Conservation (phyloP, 83 land plant genomes). For the Thuja plicata region DNA sequence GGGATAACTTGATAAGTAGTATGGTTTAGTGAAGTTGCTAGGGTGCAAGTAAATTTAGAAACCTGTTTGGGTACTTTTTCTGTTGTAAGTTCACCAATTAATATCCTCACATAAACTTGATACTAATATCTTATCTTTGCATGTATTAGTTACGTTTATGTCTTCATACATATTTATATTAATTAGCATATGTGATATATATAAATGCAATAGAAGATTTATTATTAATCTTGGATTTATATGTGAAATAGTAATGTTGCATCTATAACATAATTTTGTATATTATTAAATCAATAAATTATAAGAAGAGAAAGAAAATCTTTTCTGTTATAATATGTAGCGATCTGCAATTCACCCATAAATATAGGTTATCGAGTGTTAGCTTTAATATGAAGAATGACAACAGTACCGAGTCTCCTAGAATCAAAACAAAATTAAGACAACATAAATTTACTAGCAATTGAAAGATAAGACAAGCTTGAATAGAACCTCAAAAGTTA, state of each 20-base stretch:
- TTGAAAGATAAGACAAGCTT: too few relatives aligned
- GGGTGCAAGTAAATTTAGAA: neutral
- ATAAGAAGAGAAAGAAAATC: too few relatives aligned
- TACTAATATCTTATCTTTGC: neutral
- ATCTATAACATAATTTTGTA: neutral
- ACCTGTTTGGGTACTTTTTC: neutral
- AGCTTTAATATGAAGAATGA: too few relatives aligned
- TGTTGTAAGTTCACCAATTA: neutral
- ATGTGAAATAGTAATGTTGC: too few relatives aligned
- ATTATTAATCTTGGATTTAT: neutral
- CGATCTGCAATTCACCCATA: neutral
- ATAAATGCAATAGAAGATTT: too few relatives aligned
- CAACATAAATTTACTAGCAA: too few relatives aligned
- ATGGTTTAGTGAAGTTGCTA: neutral
- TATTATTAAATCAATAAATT: too few relatives aligned
- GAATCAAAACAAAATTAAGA: too few relatives aligned
- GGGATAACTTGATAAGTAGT: neutral
- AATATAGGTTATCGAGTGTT: too few relatives aligned
- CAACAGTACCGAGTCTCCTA: too few relatives aligned
- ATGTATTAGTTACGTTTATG: neutral
- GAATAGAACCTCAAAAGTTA: too few relatives aligned
- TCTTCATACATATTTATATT: too few relatives aligned
- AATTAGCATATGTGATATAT: neutral
- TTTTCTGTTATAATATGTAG: neutral
- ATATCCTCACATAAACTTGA: neutral